Conservation (phyloP, 345 rosid species). For the Citrus cavaleriei region DNA sequence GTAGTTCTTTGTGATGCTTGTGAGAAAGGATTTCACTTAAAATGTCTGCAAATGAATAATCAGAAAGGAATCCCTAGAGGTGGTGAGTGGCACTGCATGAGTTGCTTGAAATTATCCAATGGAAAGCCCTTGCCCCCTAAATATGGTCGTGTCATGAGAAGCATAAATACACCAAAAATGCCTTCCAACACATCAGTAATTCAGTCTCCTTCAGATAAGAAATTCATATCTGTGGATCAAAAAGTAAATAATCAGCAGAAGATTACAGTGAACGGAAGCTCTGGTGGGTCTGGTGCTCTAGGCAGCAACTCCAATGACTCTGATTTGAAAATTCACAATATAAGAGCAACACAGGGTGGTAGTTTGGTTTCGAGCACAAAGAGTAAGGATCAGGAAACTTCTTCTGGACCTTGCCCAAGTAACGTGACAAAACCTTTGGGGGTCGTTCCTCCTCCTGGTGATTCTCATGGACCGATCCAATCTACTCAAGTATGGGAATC, state of each 20-base stretch:
- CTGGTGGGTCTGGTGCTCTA: constrained; percentile 29
- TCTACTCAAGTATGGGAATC: constrained; percentile 28
- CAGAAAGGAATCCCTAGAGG: constrained; percentile 68
- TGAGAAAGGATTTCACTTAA: constrained; percentile 87
- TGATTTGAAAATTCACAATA: constrained; percentile 14
- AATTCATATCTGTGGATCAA: constrained; percentile 32
- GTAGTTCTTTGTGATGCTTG: constrained; percentile 86
- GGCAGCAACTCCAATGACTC: constrained; percentile 21
- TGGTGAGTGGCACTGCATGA: constrained; percentile 92
- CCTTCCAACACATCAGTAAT: constrained; percentile 39
- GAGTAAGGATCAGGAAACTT: constrained; percentile 24
- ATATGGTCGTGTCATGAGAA: constrained; percentile 84
- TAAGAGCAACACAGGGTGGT: constrained; percentile 10
- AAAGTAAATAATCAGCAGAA: constrained; percentile 44
- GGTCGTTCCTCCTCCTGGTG: constrained; percentile 22
- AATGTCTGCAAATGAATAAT: constrained; percentile 63
- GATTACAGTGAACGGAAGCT: constrained; percentile 36
- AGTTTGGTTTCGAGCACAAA: constrained; percentile 13
- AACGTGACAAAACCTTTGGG: constrained; percentile 17
- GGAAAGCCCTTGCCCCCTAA: constrained; percentile 91
- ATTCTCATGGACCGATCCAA: constrained; percentile 19
- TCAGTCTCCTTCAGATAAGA: constrained; percentile 57
- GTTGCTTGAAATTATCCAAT: constrained; percentile 56
- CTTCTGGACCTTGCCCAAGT: constrained; percentile 22
- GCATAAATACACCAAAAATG: constrained; percentile 45